phyloP scores from a whole-genome alignment of 257 asterid species.

The Solanum lycopersicoides region DNA sequence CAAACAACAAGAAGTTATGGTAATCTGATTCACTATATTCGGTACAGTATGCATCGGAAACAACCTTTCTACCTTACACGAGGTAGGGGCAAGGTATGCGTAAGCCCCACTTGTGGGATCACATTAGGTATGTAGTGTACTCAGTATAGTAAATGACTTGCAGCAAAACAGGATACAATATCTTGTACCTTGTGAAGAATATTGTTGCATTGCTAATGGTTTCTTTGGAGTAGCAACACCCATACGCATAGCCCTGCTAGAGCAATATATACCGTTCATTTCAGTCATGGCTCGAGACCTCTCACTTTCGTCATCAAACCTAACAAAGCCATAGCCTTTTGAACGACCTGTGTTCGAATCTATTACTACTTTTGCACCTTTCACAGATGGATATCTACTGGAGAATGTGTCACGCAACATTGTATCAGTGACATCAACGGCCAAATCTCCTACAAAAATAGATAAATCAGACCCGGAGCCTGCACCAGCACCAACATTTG shows the following conservation, averaged over 20 bases:
- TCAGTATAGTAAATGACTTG: not conserved
- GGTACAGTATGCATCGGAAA: not conserved
- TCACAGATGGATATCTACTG: conserved; percentile 71
- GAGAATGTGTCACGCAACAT: conserved; percentile 77
- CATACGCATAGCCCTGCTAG: conserved; percentile 88
- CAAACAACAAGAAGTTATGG: not conserved
- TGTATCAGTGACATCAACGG: conserved; percentile 76
- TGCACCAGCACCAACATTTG: conserved; percentile 22
- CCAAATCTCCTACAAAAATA: conserved; percentile 95
- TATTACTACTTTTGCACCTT: conserved; percentile 87
- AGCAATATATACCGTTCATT: conserved; percentile 90
- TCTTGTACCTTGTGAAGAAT: conserved; percentile 77
- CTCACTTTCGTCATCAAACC: conserved; percentile 89
- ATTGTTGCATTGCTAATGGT: conserved; percentile 59
- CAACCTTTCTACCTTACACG: not conserved
- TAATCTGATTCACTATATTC: not conserved
- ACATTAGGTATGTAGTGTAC: not conserved
- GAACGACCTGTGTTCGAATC: conserved; percentile 86
- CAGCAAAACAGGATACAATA: not conserved
- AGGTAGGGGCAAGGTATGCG: not conserved
- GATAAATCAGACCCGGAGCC: conserved; percentile 72
- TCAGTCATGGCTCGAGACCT: conserved; percentile 79
- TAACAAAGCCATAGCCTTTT: conserved; percentile 95
- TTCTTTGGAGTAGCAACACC: conserved; percentile 95
- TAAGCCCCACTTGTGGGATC: not conserved